Percentiles rank a stretch among this genome's conserved stretches.
Evolutionary conservation across 495 filamentous ascomycete genomes (phyloP).

Genomic region (Neohortaea acidophila): DNA sequence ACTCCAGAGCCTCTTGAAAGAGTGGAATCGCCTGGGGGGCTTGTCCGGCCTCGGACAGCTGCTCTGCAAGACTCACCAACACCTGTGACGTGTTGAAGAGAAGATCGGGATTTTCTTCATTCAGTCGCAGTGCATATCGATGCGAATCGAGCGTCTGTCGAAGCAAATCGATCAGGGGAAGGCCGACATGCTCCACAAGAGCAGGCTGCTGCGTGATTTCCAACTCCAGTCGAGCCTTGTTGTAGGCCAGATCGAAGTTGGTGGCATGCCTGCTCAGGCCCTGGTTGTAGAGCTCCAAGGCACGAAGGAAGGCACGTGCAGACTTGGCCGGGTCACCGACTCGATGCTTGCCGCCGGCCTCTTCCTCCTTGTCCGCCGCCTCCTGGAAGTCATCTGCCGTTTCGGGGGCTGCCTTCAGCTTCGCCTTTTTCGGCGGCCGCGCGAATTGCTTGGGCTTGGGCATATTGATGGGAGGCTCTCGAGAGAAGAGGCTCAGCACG

Average conservation of each 20-base stretch:
- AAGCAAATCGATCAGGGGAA: conserved; percentile 36
- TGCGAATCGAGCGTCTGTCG: conserved; percentile 44
- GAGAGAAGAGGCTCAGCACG: too few relatives aligned
- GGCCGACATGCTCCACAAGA: conserved; percentile 39
- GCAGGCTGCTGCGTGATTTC: conserved; percentile 47
- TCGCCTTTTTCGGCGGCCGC: conserved; percentile 10
- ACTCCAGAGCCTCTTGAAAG: conserved; percentile 45
- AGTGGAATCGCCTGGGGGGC: conserved; percentile 28
- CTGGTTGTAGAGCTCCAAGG: conserved; percentile 49
- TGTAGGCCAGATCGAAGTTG: conserved; percentile 58
- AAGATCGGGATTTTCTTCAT: conserved; percentile 46
- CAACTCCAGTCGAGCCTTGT: conserved; percentile 52
- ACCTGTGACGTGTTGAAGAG: conserved; percentile 59
- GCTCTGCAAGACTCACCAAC: conserved; percentile 47
- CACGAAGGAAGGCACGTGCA: conserved; percentile 49
- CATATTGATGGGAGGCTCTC: too few relatives aligned
- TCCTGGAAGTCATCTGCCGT: conserved; percentile 17
- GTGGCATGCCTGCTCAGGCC: conserved; percentile 40
- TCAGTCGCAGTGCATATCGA: conserved; percentile 40
- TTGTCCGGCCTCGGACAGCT: conserved; percentile 35
- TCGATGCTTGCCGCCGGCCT: conserved; percentile 59
- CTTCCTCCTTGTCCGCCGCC: conserved; percentile 52
- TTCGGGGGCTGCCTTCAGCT: conserved; percentile 8
- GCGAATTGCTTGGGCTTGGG: conserved; percentile 14
- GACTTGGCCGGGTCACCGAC: conserved; percentile 56